phyloP scores from a whole-genome alignment of 2,329 filamentous ascomycete species.

The Thelonectria discophora region DNA sequence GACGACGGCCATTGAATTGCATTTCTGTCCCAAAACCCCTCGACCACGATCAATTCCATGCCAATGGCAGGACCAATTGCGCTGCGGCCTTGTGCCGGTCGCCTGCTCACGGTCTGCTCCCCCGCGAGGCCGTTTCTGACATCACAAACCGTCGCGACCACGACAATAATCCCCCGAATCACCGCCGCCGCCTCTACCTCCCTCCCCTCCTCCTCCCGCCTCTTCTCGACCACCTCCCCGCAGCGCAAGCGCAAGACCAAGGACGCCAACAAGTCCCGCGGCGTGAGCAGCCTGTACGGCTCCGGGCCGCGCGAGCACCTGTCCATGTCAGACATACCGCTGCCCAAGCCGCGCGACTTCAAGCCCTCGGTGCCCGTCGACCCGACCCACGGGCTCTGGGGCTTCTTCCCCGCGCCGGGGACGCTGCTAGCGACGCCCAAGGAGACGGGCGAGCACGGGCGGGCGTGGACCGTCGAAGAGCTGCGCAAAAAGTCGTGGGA shows the following conservation, averaged over 20 bases:
- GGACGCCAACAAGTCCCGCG: conserved; percentile 83
- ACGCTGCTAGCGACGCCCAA: conserved; percentile 76
- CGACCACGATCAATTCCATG: conserved; percentile 29
- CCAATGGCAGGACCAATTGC: conserved; percentile 45
- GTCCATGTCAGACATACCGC: conserved; percentile 73
- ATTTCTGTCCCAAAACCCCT: too few species aligned
- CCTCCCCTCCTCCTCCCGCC: too few species aligned
- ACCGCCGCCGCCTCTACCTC: conserved; percentile 59
- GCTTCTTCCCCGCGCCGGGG: conserved; percentile 81
- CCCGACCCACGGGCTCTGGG: conserved; percentile 87
- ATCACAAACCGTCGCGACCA: conserved; percentile 22
- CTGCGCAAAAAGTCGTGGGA: conserved; percentile 91
- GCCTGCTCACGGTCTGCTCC: conserved; percentile 33
- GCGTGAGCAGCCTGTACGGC: conserved; percentile 81
- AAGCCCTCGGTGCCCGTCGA: conserved; percentile 69
- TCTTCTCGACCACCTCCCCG: conserved; percentile 63
- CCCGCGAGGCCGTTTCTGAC: conserved; percentile 19
- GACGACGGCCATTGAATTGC: conserved; percentile 19
- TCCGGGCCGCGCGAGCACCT: conserved; percentile 80
- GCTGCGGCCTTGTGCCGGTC: conserved; percentile 42
- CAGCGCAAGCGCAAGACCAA: conserved; percentile 61
- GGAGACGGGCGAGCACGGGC: conserved; percentile 76
- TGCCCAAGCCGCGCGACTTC: conserved; percentile 75
- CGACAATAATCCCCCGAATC: conserved; percentile 27
- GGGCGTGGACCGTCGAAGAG: conserved; percentile 86